Evolutionary conservation across 371 early-diverging fungal species (phyloP).

Genomic region (Saksenaea oblongispora): DNA sequence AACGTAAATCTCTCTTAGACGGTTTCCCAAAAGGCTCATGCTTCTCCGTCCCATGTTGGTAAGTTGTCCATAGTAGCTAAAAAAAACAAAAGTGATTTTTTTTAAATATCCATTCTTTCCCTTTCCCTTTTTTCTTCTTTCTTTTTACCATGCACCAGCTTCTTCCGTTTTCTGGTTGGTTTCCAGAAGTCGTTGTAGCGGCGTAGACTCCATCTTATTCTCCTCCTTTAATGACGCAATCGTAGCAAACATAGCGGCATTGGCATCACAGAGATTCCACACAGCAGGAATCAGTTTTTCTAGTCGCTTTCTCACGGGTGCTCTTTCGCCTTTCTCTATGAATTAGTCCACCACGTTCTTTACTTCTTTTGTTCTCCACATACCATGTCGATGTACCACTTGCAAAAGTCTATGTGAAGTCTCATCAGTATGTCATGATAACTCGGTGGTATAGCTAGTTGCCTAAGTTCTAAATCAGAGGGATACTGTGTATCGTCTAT

Average conservation of each 20-base stretch:
- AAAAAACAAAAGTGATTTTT: neutral
- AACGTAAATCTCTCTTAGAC: constrained; percentile 67
- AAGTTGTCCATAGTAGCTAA: constrained; percentile 73
- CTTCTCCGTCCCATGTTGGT: constrained; percentile 72
- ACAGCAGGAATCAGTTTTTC: constrained; percentile 42
- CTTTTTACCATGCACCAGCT: constrained; percentile 40
- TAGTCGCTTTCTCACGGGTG: constrained; percentile 51
- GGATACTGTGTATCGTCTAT: neutral
- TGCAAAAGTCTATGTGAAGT: constrained; percentile 38
- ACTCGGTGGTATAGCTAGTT: neutral
- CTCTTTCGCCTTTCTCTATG: constrained; percentile 44
- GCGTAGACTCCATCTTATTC: constrained; percentile 6
- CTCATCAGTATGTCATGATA: neutral
- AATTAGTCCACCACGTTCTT: neutral
- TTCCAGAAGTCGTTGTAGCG: constrained; percentile 39
- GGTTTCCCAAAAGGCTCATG: constrained; percentile 58
- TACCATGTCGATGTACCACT: constrained; percentile 64
- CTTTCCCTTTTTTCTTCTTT: neutral
- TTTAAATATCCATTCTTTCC: constrained; percentile 8
- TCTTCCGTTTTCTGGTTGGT: constrained; percentile 20
- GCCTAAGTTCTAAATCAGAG: constrained; percentile 2
- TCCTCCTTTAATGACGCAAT: constrained; percentile 36
- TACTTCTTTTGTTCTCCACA: neutral
- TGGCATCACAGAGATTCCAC: constrained; percentile 59
- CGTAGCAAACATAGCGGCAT: constrained; percentile 47